phyloP scores from a whole-genome alignment of 768 basidiomycete genomes.

The Cystofilobasidium bisporidii region DNA sequence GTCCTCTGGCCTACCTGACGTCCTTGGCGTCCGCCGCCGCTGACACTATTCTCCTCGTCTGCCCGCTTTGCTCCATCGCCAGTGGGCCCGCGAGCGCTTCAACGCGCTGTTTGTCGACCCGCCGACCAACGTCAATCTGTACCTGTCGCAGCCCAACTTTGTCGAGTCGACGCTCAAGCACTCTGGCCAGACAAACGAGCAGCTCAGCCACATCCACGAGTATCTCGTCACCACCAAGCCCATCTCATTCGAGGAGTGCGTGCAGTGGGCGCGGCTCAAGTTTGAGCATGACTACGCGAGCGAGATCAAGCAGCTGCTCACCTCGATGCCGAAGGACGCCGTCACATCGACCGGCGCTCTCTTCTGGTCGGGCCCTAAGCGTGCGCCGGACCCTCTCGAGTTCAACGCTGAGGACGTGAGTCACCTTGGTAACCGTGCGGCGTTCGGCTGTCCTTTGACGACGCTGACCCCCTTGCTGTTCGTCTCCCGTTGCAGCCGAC shows the following conservation, averaged over 20 bases:
- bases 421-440: conserved; percentile 27
- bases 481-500: conserved; percentile 49
- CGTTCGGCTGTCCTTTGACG: not conserved
- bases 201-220: conserved; percentile 74
- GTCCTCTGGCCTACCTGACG: too few species aligned
- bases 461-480: not conserved
- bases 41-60: not conserved
- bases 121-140: conserved; percentile 83
- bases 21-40: not conserved
- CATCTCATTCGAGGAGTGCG: conserved; percentile 91
- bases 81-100: conserved; percentile 93
- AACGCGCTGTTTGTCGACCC: conserved; percentile 90
- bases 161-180: conserved; percentile 82
- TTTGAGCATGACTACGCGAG: conserved; percentile 92
- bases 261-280: conserved; percentile 88
- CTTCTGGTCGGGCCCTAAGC: conserved; percentile 98
- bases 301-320: conserved; percentile 81
- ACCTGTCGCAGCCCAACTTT: conserved; percentile 93
- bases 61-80: conserved; percentile 4
- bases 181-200: conserved; percentile 82
- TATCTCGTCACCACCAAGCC: conserved; percentile 89
- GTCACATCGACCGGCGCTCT: conserved; percentile 81
- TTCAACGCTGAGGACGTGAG: conserved; percentile 82
- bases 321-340: conserved; percentile 89
- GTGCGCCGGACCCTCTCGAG: conserved; percentile 79